phyloP scores from a whole-genome alignment of 805 yeast species.

The Yamadazyma scolyti region DNA sequence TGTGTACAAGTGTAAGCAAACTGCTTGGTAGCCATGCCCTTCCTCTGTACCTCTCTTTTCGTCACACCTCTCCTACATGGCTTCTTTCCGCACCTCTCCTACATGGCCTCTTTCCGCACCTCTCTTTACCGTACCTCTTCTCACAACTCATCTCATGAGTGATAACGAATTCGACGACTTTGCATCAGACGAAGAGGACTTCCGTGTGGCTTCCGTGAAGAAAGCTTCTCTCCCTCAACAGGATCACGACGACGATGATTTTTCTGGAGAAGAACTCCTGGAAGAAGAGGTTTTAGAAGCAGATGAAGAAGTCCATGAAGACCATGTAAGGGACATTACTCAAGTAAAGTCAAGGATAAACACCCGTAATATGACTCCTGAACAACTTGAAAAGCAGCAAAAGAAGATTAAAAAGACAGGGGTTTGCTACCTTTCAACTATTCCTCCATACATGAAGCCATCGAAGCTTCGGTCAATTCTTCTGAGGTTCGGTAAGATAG shows the following conservation, averaged over 20 bases:
- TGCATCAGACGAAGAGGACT: slow-evolving; percentile 11
- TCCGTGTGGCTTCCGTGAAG: slow-evolving; percentile 12
- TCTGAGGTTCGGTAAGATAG: slow-evolving; percentile 81
- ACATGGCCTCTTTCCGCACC: no score
- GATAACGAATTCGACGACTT: slow-evolving; percentile 11
- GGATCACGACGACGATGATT: slow-evolving; percentile 14
- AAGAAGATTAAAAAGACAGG: slow-evolving; percentile 70
- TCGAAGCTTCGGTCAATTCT: slow-evolving; percentile 80
- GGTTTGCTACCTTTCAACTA: slow-evolving; percentile 83
- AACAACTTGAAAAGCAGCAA: slow-evolving; percentile 51
- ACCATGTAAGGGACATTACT: slow-evolving; percentile 9
- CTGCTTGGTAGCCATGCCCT: no score
- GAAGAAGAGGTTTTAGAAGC: slow-evolving; percentile 8
- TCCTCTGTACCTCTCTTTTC: no score
- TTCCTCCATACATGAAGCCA: slow-evolving; percentile 98
- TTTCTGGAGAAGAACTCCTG: slow-evolving; percentile 1
- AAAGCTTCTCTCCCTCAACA: slow-evolving; percentile 12
- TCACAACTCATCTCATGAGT: slow-evolving; percentile 3
- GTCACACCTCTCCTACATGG: no score
- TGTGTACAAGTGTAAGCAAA: no score
- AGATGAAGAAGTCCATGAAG: slow-evolving; percentile 6
- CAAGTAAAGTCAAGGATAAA: slow-evolving; percentile 17
- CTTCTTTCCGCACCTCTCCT: no score
- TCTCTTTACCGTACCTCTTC: slow-evolving; percentile 4
- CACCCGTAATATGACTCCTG: slow-evolving; percentile 50